Percentiles rank a stretch among this genome's conserved stretches.
Evolutionary conservation across 441 rosid genomes (phyloP).

Genomic region (Erysimum pusillum): DNA sequence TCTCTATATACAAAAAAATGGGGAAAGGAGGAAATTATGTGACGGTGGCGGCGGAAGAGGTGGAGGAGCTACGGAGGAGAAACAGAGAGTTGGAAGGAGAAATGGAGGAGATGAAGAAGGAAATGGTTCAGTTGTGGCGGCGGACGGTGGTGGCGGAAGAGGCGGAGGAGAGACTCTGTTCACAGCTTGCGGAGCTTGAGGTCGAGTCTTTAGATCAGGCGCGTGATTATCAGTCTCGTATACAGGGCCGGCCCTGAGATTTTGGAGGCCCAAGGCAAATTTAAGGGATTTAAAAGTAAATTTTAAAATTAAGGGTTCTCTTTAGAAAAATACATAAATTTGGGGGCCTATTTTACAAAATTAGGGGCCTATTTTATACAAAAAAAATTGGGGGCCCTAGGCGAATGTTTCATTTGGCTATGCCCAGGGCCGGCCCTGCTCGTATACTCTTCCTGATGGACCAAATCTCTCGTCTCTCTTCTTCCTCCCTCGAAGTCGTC

Average conservation of each 20-base stretch:
- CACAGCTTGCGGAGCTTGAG: slow-evolving; percentile 84
- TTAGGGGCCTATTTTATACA: no score
- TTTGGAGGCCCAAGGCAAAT: no score
- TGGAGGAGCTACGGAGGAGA: slow-evolving; percentile 54
- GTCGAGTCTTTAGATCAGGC: slow-evolving; percentile 77
- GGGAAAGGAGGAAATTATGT: slow-evolving; percentile 27
- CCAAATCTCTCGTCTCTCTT: slow-evolving; percentile 60
- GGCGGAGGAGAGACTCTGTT: slow-evolving; percentile 82
- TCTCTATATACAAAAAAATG: background rate
- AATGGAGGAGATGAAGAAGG: slow-evolving; percentile 56
- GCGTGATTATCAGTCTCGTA: slow-evolving; percentile 65
- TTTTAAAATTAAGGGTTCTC: no score
- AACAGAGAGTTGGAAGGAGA: slow-evolving; percentile 48
- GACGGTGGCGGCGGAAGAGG: slow-evolving; percentile 32
- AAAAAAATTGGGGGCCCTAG: no score
- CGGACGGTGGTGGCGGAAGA: slow-evolving; percentile 77
- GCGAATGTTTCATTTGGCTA: no score
- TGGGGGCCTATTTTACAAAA: no score
- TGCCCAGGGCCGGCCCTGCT: no score
- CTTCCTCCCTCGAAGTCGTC: slow-evolving; percentile 33
- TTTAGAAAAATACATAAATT: no score
- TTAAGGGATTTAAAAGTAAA: no score
- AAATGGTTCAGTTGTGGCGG: slow-evolving; percentile 49
- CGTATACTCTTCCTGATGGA: slow-evolving; percentile 62
- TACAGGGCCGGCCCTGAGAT: no score